phyloP scores from a whole-genome alignment of 805 yeast species.

The Danielia oregonensis region DNA sequence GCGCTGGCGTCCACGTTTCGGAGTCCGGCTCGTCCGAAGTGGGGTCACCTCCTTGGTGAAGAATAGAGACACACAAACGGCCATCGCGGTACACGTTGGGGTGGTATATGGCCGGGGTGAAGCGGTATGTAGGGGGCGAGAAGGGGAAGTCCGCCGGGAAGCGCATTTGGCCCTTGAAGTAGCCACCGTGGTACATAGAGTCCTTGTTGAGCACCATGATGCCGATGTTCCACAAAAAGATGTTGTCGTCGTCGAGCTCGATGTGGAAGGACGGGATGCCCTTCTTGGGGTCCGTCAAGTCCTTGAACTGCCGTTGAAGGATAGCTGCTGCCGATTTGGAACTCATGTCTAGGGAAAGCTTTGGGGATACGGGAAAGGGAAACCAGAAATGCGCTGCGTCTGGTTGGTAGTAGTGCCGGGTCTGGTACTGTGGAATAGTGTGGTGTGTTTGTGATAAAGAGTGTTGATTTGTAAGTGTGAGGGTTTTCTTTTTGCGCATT shows the following conservation, averaged over 20 bases:
- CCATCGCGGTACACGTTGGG: slow-evolving; percentile 96
- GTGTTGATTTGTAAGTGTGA: neutral
- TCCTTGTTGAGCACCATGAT: slow-evolving; percentile 89
- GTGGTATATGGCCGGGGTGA: slow-evolving; percentile 90
- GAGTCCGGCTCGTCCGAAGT: slow-evolving; percentile 88
- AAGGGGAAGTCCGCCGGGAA: slow-evolving; percentile 91
- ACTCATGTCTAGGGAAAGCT: slow-evolving; percentile 24
- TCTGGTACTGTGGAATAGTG: neutral
- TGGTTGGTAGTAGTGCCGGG: too few species aligned
- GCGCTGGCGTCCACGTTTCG: slow-evolving; percentile 93
- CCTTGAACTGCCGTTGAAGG: slow-evolving; percentile 88
- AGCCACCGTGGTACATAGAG: slow-evolving; percentile 91
- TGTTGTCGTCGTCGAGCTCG: slow-evolving; percentile 54
- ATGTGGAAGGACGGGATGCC: slow-evolving; percentile 62
- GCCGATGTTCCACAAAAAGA: slow-evolving; percentile 75
- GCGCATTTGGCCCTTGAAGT: slow-evolving; percentile 89
- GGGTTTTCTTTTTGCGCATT: slow-evolving; percentile 1
- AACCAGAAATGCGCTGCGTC: too few species aligned
- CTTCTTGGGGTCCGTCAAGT: slow-evolving; percentile 88
- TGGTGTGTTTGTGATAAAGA: neutral
- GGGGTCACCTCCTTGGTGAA: slow-evolving; percentile 89
- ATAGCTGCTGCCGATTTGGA: slow-evolving; percentile 73
- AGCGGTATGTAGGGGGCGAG: slow-evolving; percentile 87
- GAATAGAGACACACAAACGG: slow-evolving; percentile 83
- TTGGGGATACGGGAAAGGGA: too few species aligned